phyloP scores from a whole-genome alignment of 352 stramenopile species.

The Phytophthora foliorum region DNA sequence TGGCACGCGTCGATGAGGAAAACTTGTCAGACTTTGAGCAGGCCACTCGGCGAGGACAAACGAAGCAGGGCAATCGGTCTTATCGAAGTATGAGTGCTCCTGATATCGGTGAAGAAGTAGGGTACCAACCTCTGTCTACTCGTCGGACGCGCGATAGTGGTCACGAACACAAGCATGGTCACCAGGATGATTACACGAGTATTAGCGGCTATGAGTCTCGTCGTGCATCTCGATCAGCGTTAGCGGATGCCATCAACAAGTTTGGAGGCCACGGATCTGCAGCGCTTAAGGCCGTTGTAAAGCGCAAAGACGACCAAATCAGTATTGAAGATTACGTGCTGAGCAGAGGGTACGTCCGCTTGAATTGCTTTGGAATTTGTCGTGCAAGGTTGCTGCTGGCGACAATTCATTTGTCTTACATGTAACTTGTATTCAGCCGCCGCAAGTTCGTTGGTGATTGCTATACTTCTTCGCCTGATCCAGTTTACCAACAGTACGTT shows the following conservation, averaged over 20 bases:
- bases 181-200: constrained; percentile 42
- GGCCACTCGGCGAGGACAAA: constrained; percentile 31
- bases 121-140: constrained; percentile 27
- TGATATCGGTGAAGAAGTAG: constrained; percentile 76
- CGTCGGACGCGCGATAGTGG: constrained; percentile 49
- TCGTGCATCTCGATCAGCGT: constrained; percentile 32
- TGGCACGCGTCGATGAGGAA: constrained; percentile 58
- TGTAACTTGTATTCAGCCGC: constrained; percentile 33
- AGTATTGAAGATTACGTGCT: constrained; percentile 66
- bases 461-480: constrained; percentile 43
- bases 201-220: constrained; percentile 46
- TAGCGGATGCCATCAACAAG: constrained; percentile 45
- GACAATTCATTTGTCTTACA: neutral
- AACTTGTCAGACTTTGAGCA: constrained; percentile 50
- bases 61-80: constrained; percentile 44
- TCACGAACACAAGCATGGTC: constrained; percentile 40
- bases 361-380: neutral
- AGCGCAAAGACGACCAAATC: constrained; percentile 68
- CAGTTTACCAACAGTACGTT: constrained; percentile 73
- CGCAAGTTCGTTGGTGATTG: constrained; percentile 80
- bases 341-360: constrained; percentile 49
- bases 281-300: constrained; percentile 46
- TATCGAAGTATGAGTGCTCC: constrained; percentile 80
- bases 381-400: neutral
- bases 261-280: constrained; percentile 38